phyloP scores from a whole-genome alignment of 108 stramenopile species.

The Cyclotella sp. region DNA sequence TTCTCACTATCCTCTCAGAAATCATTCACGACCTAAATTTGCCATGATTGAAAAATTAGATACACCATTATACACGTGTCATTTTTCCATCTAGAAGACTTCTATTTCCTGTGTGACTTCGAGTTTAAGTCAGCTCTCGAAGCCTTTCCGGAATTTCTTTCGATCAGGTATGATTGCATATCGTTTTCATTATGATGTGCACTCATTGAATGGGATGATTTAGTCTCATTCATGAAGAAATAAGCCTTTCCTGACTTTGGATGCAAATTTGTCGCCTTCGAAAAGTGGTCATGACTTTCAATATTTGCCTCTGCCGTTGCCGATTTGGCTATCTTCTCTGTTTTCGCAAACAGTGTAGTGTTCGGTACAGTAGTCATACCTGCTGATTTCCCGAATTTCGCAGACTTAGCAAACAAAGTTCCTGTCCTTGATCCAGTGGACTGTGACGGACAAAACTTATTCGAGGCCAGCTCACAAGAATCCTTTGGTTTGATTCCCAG shows the following conservation, averaged over 20 bases:
- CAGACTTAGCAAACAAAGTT: no score
- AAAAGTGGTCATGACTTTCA: not conserved
- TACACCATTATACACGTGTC: no score
- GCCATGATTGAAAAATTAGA: no score
- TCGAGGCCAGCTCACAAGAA: not conserved
- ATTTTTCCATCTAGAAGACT: no score
- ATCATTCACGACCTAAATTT: conserved; percentile 20
- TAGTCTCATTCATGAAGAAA: not conserved
- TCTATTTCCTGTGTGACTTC: not conserved
- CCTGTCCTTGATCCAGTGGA: no score
- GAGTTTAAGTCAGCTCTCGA: not conserved
- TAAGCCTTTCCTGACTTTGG: conserved; percentile 6
- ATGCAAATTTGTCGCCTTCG: not conserved
- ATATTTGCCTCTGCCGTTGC: no score
- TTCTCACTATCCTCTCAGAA: conserved; percentile 57
- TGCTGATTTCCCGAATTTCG: not conserved
- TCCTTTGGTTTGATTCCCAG: not conserved
- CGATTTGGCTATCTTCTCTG: no score
- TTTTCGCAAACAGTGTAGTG: no score
- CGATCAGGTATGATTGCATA: not conserved
- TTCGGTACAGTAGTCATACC: not conserved
- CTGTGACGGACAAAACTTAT: not conserved
- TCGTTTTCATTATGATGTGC: not conserved
- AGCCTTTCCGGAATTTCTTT: not conserved
- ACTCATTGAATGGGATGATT: not conserved